phyloP scores from a whole-genome alignment of 2,329 filamentous ascomycete species.

The Thielaviopsis cerberus region DNA sequence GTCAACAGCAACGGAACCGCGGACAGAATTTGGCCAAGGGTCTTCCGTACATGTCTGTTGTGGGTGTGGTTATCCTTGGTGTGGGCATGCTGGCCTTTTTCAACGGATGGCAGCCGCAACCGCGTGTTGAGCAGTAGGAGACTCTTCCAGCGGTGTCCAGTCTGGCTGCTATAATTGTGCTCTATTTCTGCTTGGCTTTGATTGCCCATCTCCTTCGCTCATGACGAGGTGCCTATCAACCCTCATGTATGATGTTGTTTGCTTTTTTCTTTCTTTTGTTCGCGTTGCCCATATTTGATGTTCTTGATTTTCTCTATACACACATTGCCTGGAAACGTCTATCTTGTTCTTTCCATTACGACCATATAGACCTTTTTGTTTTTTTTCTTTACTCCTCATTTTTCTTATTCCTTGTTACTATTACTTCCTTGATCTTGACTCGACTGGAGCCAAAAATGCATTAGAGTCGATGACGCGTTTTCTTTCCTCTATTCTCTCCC shows the following conservation, averaged over 20 bases:
- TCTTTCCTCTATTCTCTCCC: background rate
- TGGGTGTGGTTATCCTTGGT: slow-evolving; percentile 63
- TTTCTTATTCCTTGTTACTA: background rate
- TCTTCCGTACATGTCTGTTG: slow-evolving; percentile 62
- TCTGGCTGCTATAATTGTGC: background rate
- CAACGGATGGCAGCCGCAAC: slow-evolving; percentile 54
- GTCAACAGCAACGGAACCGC: slow-evolving; percentile 4
- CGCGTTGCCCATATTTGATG: background rate
- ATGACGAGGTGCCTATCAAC: background rate
- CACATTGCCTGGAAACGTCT: background rate
- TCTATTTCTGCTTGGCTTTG: background rate
- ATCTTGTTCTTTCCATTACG: slow-evolving; percentile 2
- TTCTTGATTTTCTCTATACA: background rate
- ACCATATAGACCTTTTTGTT: background rate
- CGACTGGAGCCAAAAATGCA: background rate
- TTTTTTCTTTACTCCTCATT: background rate
- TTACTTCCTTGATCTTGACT: background rate
- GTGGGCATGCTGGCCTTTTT: slow-evolving; percentile 75
- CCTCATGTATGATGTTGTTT: background rate
- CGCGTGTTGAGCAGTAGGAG: slow-evolving; percentile 15
- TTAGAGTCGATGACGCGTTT: background rate
- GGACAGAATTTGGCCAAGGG: slow-evolving; percentile 25
- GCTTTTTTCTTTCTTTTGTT: slow-evolving; percentile 3
- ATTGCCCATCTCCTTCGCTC: background rate
- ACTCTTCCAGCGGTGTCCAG: background rate